These are phyloP conservation scores for Backusella westeae DNA, from an alignment of 192 early-diverging fungal genomes.

Conservation along the genomic window DNA sequence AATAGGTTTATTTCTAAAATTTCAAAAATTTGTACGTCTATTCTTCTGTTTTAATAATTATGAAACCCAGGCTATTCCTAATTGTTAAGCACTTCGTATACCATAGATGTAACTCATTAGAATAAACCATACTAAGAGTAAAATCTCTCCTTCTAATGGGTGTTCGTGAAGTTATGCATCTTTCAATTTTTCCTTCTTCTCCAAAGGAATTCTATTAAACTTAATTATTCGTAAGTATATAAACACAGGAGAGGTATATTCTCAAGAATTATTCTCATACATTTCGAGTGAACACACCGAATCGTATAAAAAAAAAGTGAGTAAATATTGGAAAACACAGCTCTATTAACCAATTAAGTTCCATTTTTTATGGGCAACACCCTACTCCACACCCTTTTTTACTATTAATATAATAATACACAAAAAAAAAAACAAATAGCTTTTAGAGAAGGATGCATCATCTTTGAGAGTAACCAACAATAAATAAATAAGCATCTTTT, in stretches of 20 bases:
- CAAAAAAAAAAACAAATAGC: neutral
- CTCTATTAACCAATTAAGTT: neutral
- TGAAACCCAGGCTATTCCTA: no score
- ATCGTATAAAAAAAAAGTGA: neutral
- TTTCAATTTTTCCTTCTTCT: neutral
- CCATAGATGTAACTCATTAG: no score
- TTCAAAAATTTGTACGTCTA: no score
- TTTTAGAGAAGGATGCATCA: neutral
- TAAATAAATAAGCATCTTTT: neutral
- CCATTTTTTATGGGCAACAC: neutral
- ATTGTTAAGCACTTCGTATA: no score
- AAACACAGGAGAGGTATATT: neutral
- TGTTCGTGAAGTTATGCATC: no score
- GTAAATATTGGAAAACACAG: neutral
- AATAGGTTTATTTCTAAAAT: no score
- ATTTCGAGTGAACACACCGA: neutral
- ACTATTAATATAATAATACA: neutral
- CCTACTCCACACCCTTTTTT: neutral
- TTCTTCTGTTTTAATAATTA: no score
- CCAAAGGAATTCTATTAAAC: neutral
- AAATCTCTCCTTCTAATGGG: no score
- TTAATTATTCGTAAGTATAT: neutral
- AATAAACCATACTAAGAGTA: no score
- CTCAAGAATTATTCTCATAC: neutral
- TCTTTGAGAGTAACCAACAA: neutral